These are phyloP conservation scores for Vanrija sp. DNA, from an alignment of 1,284 basidiomycete species.

Conservation along the genomic window DNA sequence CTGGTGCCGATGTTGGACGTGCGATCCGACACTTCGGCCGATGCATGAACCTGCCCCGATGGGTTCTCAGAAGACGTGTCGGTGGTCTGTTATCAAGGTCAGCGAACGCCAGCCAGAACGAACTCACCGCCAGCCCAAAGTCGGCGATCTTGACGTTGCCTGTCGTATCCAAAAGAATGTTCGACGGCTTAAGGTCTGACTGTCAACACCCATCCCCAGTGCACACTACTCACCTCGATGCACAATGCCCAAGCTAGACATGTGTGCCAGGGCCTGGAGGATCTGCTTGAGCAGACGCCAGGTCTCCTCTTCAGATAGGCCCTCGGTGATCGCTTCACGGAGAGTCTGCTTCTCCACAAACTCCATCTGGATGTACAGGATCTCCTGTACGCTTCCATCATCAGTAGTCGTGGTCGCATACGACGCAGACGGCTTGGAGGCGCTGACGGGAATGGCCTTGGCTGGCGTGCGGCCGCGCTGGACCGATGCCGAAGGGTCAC, in stretches of 20 bases:
- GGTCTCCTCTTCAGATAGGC: slow-evolving; percentile 73
- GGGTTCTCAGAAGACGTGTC: slow-evolving; percentile 71
- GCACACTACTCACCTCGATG: slow-evolving; percentile 56
- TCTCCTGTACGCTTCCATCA: slow-evolving; percentile 33
- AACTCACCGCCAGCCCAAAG: slow-evolving; percentile 64
- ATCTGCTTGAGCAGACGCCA: slow-evolving; percentile 90
- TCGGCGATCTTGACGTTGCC: slow-evolving; percentile 93
- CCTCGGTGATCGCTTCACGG: slow-evolving; percentile 68
- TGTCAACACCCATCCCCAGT: neutral
- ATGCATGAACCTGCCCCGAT: slow-evolving; percentile 53
- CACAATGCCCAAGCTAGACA: slow-evolving; percentile 82
- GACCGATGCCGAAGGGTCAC: slow-evolving; percentile 28
- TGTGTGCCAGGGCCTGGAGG: slow-evolving; percentile 86
- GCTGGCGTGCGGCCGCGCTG: slow-evolving; percentile 1
- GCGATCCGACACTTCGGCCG: slow-evolving; percentile 25
- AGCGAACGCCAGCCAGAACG: slow-evolving; percentile 1
- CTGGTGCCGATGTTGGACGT: slow-evolving; percentile 79
- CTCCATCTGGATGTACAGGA: slow-evolving; percentile 50
- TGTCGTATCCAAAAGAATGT: slow-evolving; percentile 84
- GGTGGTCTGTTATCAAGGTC: slow-evolving; percentile 56
- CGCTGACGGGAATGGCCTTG: slow-evolving; percentile 14
- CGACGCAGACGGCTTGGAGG: slow-evolving; percentile 9
- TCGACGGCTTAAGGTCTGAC: slow-evolving; percentile 79
- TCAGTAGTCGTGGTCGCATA: slow-evolving; percentile 32
- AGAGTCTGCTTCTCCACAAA: slow-evolving; percentile 48